Evolutionary conservation across 805 yeast species (phyloP).

Genomic region (Pichia kluyveri): DNA sequence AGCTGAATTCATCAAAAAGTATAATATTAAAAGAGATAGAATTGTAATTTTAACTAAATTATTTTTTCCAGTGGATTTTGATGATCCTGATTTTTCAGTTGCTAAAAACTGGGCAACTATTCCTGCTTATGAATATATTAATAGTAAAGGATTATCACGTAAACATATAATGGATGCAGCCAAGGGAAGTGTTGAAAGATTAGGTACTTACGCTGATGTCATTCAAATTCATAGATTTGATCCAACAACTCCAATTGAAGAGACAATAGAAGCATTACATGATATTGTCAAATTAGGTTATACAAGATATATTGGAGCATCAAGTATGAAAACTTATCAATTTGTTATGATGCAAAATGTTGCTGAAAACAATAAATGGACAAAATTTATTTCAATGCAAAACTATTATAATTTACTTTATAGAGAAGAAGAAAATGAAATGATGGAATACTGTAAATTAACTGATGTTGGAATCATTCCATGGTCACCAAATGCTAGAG

Average conservation of each 20-base stretch:
- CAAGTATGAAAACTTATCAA: conserved; percentile 48
- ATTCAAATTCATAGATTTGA: conserved; percentile 52
- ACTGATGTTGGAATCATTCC: conserved; percentile 52
- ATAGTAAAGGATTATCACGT: conserved; percentile 34
- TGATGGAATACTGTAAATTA: conserved; percentile 44
- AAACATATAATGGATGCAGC: conserved; percentile 40
- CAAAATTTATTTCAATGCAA: conserved; percentile 53
- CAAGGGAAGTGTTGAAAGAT: conserved; percentile 31
- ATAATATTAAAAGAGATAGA: conserved; percentile 42
- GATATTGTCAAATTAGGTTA: conserved; percentile 38
- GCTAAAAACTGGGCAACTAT: neutral
- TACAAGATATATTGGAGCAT: conserved; percentile 53
- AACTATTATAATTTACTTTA: conserved; percentile 45
- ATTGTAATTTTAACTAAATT: conserved; percentile 49
- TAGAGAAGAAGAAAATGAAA: conserved; percentile 60
- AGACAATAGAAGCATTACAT: conserved; percentile 48
- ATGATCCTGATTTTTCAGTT: conserved; percentile 1
- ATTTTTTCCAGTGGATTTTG: conserved; percentile 24
- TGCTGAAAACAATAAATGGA: conserved; percentile 51
- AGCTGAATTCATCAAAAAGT: conserved; percentile 45
- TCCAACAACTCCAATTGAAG: conserved; percentile 37
- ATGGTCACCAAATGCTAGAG: conserved; percentile 53
- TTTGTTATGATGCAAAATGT: conserved; percentile 45
- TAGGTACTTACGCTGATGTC: conserved; percentile 45
- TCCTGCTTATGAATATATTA: conserved; percentile 20